Conservation (phyloP, 225 moss, liverwort and hornwort species). For the Neckera pumila region DNA sequence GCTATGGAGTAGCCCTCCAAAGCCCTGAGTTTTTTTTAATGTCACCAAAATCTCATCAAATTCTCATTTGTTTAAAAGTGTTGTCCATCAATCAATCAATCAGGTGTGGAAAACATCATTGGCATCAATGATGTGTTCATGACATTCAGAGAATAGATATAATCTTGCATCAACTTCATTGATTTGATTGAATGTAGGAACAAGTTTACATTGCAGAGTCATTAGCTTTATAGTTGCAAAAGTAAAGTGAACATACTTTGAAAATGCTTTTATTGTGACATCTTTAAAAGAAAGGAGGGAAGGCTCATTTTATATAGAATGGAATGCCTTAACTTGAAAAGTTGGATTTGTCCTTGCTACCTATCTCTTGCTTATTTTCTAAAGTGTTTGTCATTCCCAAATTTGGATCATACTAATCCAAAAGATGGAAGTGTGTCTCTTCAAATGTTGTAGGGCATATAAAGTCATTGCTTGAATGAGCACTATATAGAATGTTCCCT, state of each 20-base stretch:
- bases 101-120: not conserved
- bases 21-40: no score
- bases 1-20: no score
- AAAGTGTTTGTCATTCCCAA: not conserved
- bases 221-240: not conserved
- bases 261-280: not conserved
- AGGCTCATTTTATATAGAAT: not conserved
- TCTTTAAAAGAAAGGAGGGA: not conserved
- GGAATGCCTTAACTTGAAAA: not conserved
- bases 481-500: accelerated
- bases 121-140: no score
- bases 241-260: accelerated
- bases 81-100: not conserved
- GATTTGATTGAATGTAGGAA: not conserved
- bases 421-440: not conserved
- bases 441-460: not conserved
- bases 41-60: not conserved
- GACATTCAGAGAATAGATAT: accelerated
- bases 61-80: accelerated
- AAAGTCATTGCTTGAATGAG: not conserved
- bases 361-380: not conserved
- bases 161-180: accelerated
- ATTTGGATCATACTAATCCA: accelerated
- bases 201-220: not conserved
- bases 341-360: accelerated